These are phyloP conservation scores for Hypoxylon crocopeplum DNA, from an alignment of 495 filamentous ascomycete genomes.

Conservation along the genomic window DNA sequence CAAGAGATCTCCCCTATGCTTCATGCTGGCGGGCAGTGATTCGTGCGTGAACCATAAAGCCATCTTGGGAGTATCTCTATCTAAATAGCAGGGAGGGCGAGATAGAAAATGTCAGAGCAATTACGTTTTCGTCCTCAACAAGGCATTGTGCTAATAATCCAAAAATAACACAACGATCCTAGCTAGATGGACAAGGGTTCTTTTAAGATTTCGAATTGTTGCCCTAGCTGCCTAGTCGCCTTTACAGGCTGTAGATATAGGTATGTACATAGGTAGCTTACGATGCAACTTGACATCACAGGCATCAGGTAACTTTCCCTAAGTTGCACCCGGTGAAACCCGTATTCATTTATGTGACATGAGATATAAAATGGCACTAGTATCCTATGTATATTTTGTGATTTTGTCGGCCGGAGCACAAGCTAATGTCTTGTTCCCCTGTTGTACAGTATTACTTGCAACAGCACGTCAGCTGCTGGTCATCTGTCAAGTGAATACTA, in stretches of 20 bases:
- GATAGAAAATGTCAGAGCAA: not conserved
- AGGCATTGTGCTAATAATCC: too few species aligned
- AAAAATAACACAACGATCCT: too few species aligned
- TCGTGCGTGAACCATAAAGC: slow-evolving; percentile 25
- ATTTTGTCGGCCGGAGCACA: slow-evolving; percentile 6
- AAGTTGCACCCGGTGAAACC: slow-evolving; percentile 19
- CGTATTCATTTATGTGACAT: slow-evolving; percentile 17
- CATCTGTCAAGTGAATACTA: slow-evolving; percentile 14
- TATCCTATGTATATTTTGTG: too few species aligned
- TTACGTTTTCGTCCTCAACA: too few species aligned
- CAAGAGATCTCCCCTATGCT: slow-evolving; percentile 21
- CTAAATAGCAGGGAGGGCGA: not conserved
- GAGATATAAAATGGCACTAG: slow-evolving; percentile 1
- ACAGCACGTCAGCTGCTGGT: slow-evolving; percentile 33
- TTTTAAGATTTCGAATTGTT: too few species aligned
- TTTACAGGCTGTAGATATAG: not conserved
- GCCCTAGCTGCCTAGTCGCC: too few species aligned
- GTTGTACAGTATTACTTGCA: slow-evolving; percentile 32
- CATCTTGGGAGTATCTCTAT: too few species aligned
- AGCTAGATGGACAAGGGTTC: too few species aligned
- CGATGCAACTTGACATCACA: slow-evolving; percentile 33
- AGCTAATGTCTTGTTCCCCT: slow-evolving; percentile 10
- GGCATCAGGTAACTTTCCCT: slow-evolving; percentile 1
- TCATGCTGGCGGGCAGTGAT: slow-evolving; percentile 32
- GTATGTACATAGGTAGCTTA: not conserved